phyloP scores from a whole-genome alignment of 2,329 filamentous ascomycete species.

The Pseudogymnoascus verrucosus region DNA sequence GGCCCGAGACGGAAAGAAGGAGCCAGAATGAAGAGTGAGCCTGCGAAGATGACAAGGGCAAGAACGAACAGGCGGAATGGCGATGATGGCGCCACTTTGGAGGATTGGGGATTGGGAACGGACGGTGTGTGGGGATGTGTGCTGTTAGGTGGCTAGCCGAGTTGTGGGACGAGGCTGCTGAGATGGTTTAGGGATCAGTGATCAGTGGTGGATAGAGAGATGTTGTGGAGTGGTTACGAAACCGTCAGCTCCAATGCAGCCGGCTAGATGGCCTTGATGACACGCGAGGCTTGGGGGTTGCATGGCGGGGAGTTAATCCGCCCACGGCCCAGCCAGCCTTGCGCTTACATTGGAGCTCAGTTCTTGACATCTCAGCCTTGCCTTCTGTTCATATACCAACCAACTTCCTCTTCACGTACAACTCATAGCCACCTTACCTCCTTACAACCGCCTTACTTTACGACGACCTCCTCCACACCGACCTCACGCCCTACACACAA shows the following conservation, averaged over 20 bases:
- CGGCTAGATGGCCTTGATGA: neutral
- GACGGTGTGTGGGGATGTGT: slow-evolving; percentile 2
- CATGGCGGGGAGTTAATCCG: slow-evolving; percentile 1
- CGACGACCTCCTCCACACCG: neutral
- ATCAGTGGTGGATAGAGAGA: neutral
- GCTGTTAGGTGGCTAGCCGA: slow-evolving; percentile 5
- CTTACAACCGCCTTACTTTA: neutral
- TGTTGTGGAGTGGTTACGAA: neutral
- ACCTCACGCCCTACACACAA: neutral
- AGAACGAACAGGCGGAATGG: slow-evolving; percentile 37
- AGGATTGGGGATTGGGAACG: slow-evolving; percentile 10
- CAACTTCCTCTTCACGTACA: neutral
- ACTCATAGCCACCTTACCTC: neutral
- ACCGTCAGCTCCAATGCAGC: neutral
- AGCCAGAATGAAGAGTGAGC: slow-evolving; percentile 57
- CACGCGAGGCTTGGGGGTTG: neutral
- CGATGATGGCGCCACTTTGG: slow-evolving; percentile 14
- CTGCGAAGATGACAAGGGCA: slow-evolving; percentile 48
- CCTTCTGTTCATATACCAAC: neutral
- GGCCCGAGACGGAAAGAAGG: slow-evolving; percentile 37
- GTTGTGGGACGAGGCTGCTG: neutral
- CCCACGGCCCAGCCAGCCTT: neutral
- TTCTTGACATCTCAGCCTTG: neutral
- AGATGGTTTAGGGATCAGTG: neutral
- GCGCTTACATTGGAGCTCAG: neutral